phyloP scores from a whole-genome alignment of 768 basidiomycete genomes.

The Amanita subjunquillea region DNA sequence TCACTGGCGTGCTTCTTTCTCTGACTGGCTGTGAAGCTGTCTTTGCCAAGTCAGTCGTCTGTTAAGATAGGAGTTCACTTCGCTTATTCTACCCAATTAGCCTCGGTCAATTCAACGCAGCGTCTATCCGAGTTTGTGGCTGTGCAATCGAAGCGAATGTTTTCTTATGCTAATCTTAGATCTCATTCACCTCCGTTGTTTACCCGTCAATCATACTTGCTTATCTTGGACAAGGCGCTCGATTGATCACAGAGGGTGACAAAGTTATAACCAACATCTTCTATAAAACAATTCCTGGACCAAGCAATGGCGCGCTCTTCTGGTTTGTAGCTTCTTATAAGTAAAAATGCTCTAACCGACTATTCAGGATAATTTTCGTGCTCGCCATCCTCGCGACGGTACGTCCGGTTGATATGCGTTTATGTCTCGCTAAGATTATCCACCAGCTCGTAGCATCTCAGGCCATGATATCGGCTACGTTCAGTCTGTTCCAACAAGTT shows the following conservation, averaged over 20 bases:
- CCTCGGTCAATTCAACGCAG: slow-evolving; percentile 57
- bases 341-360: background rate
- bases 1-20: slow-evolving; percentile 54
- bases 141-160: background rate
- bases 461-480: slow-evolving; percentile 62
- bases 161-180: slow-evolving; percentile 14
- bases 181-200: slow-evolving; percentile 41
- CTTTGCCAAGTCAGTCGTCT: slow-evolving; percentile 46
- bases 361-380: slow-evolving; percentile 46
- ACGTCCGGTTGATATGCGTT: slow-evolving; percentile 7
- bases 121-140: slow-evolving; percentile 39
- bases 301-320: slow-evolving; percentile 39
- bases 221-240: slow-evolving; percentile 66
- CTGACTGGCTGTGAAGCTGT: slow-evolving; percentile 65
- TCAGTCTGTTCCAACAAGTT: slow-evolving; percentile 52
- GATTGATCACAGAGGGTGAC: slow-evolving; percentile 41
- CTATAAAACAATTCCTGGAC: slow-evolving; percentile 56
- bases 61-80: background rate
- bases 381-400: slow-evolving; percentile 58
- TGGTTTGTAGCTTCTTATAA: slow-evolving; percentile 28
- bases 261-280: slow-evolving; percentile 45
- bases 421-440: background rate
- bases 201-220: slow-evolving; percentile 54
- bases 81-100: slow-evolving; percentile 17
- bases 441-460: slow-evolving; percentile 49